Evolutionary conservation across 768 basidiomycete genomes (phyloP).

Genomic region (Kwoniella dejecticola): DNA sequence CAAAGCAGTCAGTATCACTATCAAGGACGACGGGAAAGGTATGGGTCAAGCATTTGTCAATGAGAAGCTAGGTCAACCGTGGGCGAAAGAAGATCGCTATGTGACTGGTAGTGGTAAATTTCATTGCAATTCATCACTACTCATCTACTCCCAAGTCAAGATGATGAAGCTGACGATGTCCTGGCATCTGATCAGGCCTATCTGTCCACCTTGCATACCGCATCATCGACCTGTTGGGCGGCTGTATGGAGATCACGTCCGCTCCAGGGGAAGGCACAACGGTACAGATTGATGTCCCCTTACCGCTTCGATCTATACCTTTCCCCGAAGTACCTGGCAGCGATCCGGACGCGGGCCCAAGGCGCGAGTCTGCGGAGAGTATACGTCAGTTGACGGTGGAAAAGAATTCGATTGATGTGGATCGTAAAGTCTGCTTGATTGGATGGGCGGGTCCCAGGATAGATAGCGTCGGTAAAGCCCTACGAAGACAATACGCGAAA

Average conservation of each 20-base stretch:
- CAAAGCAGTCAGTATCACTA: constrained; percentile 44
- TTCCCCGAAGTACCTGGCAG: constrained; percentile 15
- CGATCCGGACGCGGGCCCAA: not conserved
- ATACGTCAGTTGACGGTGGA: constrained; percentile 7
- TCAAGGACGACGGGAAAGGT: constrained; percentile 42
- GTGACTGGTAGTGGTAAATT: constrained; percentile 39
- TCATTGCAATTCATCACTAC: not conserved
- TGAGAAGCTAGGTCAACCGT: constrained; percentile 43
- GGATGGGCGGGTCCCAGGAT: constrained; percentile 25
- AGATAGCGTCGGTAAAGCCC: constrained; percentile 21
- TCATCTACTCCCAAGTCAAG: too few relatives aligned
- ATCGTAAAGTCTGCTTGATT: constrained; percentile 35
- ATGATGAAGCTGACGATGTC: not conserved
- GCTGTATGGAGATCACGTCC: constrained; percentile 49
- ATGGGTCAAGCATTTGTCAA: constrained; percentile 35
- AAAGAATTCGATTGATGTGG: constrained; percentile 5
- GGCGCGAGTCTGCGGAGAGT: not conserved
- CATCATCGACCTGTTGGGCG: constrained; percentile 49
- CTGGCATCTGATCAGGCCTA: constrained; percentile 15
- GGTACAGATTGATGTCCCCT: constrained; percentile 46
- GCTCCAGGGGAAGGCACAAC: constrained; percentile 40
- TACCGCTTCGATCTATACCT: constrained; percentile 21
- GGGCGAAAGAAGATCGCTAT: constrained; percentile 46
- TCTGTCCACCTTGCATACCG: constrained; percentile 51
- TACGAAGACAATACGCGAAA: constrained; percentile 34